Percentiles rank a stretch among this genome's conserved stretches.
These are phyloP conservation scores for Chlamydomonas incerta DNA, from an alignment of 139 green algal species.

Conservation along the genomic window DNA sequence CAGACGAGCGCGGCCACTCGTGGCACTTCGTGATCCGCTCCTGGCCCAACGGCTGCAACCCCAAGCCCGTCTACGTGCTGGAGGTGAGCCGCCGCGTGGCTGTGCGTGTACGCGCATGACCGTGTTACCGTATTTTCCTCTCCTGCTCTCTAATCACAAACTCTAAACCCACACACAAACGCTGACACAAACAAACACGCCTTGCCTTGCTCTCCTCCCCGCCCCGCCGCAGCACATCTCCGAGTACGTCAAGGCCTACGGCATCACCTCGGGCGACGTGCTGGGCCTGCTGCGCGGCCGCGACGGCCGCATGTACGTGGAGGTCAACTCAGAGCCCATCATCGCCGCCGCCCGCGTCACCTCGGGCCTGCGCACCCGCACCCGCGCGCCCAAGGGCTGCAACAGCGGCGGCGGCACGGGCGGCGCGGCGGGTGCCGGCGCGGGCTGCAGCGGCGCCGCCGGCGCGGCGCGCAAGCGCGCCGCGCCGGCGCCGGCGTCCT, in stretches of 20 bases:
- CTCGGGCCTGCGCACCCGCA: background rate
- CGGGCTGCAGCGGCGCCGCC: no score
- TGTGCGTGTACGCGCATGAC: no score
- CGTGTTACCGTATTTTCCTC: no score
- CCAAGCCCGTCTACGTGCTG: conserved; percentile 83
- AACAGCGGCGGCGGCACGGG: background rate
- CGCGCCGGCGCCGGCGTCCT: no score
- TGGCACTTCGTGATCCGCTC: conserved; percentile 74
- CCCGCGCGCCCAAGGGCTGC: background rate
- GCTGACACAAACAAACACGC: no score
- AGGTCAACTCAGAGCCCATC: conserved; percentile 65
- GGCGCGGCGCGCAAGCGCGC: no score
- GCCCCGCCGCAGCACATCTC: conserved; percentile 40
- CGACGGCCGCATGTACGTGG: conserved; percentile 61
- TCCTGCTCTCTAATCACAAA: no score
- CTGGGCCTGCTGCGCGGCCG: conserved; percentile 68
- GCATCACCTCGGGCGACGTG: conserved; percentile 67
- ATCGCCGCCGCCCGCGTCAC: background rate
- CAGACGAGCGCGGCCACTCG: background rate
- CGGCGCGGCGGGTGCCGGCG: no score
- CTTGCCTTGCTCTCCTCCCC: no score
- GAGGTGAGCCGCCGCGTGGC: no score
- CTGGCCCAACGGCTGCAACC: conserved; percentile 81
- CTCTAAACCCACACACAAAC: no score
- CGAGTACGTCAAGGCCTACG: conserved; percentile 53